Percentiles rank a stretch among this genome's conserved stretches.
Conservation (phyloP, 306 rosid genomes). For the Vigna mungo region DNA sequence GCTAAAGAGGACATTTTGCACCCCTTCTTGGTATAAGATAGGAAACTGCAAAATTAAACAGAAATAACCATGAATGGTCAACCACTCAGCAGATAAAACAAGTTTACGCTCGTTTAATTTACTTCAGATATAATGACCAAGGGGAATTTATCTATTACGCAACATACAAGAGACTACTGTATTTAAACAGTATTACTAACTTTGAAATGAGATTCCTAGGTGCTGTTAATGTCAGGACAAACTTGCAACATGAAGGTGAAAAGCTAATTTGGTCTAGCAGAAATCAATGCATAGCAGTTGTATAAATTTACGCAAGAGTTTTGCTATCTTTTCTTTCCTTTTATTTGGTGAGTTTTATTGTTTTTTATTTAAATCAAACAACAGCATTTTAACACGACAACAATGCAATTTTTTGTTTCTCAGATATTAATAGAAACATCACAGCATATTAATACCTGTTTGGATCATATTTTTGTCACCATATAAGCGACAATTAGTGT, state of each 20-base stretch:
- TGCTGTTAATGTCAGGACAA: slow-evolving; percentile 12
- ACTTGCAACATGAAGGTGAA: slow-evolving; percentile 8
- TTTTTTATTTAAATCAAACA: background rate
- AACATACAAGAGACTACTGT: background rate
- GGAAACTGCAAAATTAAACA: slow-evolving; percentile 73
- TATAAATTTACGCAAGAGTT: background rate
- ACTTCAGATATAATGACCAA: slow-evolving; percentile 14
- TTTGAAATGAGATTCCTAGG: slow-evolving; percentile 1
- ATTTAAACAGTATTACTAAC: slow-evolving; percentile 11
- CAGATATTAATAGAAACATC: slow-evolving; percentile 11
- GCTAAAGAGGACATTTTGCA: slow-evolving; percentile 79
- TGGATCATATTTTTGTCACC: background rate
- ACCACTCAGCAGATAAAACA: slow-evolving; percentile 7
- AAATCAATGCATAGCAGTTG: background rate
- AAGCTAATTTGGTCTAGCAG: background rate
- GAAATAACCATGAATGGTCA: slow-evolving; percentile 30
- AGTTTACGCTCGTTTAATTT: background rate
- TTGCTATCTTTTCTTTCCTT: background rate
- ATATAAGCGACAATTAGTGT: background rate
- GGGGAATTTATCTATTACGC: slow-evolving; percentile 11
- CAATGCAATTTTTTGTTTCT: slow-evolving; percentile 17
- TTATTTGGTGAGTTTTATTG: background rate
- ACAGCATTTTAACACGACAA: background rate
- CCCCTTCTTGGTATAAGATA: slow-evolving; percentile 92
- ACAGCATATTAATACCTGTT: background rate